Percentiles rank a stretch among this genome's conserved stretches.
Conservation (phyloP, 805 yeast species). For the Candida railenensis region DNA sequence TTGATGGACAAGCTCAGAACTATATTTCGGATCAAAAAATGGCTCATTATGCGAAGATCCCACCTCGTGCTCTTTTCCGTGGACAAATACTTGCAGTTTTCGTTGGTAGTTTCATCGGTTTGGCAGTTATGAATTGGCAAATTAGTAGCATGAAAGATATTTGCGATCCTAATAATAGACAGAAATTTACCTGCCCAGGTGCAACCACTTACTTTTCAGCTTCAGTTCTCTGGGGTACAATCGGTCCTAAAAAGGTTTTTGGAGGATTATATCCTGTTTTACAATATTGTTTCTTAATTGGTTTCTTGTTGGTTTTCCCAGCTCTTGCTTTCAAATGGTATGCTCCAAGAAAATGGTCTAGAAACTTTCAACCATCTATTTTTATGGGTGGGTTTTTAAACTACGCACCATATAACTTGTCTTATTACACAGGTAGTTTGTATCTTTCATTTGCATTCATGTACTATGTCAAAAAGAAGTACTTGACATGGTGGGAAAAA, state of each 20-base stretch:
- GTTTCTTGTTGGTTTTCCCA: constrained; percentile 23
- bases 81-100: constrained; percentile 22
- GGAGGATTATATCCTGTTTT: constrained; percentile 36
- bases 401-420: constrained; percentile 46
- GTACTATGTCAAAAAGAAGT: constrained; percentile 44
- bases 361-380: constrained; percentile 49
- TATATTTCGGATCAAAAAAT: constrained; percentile 29
- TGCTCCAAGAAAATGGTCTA: constrained; percentile 13
- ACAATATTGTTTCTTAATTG: constrained; percentile 34
- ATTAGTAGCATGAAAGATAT: constrained; percentile 16
- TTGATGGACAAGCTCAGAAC: constrained; percentile 32
- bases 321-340: constrained; percentile 20
- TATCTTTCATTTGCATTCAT: constrained; percentile 50
- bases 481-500: constrained; percentile 61
- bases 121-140: constrained; percentile 13
- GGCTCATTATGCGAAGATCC: constrained; percentile 38
- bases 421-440: constrained; percentile 53
- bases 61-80: constrained; percentile 41
- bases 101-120: constrained; percentile 17
- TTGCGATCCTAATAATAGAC: constrained; percentile 17
- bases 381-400: constrained; percentile 44
- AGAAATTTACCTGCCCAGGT: constrained; percentile 24
- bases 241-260: constrained; percentile 53
- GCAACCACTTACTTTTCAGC: constrained; percentile 42
- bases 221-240: constrained; percentile 22